Conservation (phyloP, 192 early-diverging fungal genomes). For the Rhizophlyctis rosea region DNA sequence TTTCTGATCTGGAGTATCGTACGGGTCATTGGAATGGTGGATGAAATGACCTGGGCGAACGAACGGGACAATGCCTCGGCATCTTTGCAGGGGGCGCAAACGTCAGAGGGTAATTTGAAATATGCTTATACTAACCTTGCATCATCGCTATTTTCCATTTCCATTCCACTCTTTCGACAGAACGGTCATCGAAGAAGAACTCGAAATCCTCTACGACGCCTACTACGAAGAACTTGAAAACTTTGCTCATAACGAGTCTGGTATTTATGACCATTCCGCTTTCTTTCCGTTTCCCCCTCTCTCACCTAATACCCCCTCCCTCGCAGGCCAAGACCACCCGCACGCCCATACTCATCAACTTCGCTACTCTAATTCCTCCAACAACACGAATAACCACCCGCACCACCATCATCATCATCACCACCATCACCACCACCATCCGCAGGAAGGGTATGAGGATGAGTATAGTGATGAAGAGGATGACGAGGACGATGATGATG, state of each 20-base stretch:
- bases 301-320: not conserved
- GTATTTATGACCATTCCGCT: constrained; percentile 2
- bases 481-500: constrained; percentile 62
- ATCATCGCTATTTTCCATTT: not conserved
- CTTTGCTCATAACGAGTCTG: constrained; percentile 71
- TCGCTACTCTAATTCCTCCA: no score
- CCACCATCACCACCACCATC: constrained; percentile 17
- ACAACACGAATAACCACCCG: constrained; percentile 24
- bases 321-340: constrained; percentile 30
- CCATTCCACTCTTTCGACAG: constrained; percentile 22
- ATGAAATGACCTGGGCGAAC: no score
- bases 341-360: no score
- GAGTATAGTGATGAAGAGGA: constrained; percentile 39
- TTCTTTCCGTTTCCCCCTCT: not conserved
- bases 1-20: no score
- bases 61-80: no score
- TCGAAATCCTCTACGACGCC: constrained; percentile 82
- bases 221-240: constrained; percentile 87
- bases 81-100: no score
- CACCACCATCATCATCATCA: constrained; percentile 10
- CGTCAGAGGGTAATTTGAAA: no score
- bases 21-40: no score
- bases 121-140: not conserved
- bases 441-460: not conserved
- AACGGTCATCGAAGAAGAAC: constrained; percentile 78